Evolutionary conservation across 1,139 yeast genomes (phyloP), one percentile per base, ranked within the genome.

Genomic region (Kurtzmaniella quercitrusa): DNA sequence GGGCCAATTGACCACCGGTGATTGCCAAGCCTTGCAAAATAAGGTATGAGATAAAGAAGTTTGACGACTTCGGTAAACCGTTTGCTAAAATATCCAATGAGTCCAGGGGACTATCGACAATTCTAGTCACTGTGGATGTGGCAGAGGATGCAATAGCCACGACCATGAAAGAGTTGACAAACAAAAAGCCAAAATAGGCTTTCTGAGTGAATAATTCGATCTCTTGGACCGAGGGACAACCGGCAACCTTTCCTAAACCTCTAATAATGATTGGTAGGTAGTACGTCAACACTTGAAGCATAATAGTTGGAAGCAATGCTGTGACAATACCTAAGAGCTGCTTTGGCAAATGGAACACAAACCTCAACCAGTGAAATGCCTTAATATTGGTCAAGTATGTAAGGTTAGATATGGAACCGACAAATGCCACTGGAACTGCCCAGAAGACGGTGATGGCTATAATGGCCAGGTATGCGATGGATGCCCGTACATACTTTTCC

Each of bases 381-480:
- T 69, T 65, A 4, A 77, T 72, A 39, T 66, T 58, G n/a, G 72
- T 72, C 52, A 88, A 71, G 55, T 78, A 82, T 45, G 83, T 81
- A 41, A 86, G 69, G 56, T 88, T 88, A 14, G 95, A 84, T 46
- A 88, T 79, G 46, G 82, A 70, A 64, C 95, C 94, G 45, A 93
- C 96, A 62, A 89, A 88, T 2, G 97, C 96, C 43, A 91, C 97
- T 15, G 98, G 98, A 55, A 90, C 75, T 47, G 96, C 79, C 98
- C 98, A 88, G 52, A 87, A 81, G 16, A 86, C 68, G 42, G 87
- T 73, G 52, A 84, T 63, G 3, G 80, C 72, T 37, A 71, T 59
- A 50, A 89, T 76, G 12, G 82, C 79, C 16, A 82, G 73, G 43
- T 71, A 56, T 0, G 96, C 85, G 46, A 75, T 77, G 23, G 78